phyloP scores from a whole-genome alignment of 352 stramenopile genomes.

The Phytophthora syringae region DNA sequence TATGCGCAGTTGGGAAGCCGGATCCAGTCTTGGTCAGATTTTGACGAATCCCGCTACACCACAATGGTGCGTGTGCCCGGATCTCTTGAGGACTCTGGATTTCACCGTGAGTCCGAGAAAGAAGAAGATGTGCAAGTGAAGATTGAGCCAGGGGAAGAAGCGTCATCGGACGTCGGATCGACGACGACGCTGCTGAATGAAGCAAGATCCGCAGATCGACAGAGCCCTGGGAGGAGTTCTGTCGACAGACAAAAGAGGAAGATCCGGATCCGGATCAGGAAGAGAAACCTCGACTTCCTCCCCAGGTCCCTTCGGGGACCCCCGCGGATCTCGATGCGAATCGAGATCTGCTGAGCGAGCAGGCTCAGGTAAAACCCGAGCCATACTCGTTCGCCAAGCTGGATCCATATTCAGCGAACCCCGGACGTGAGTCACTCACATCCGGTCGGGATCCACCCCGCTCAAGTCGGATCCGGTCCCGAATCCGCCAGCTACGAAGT shows the following conservation, averaged over 20 bases:
- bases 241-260: not conserved
- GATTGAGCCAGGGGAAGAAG: conserved; percentile 3
- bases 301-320: too few species aligned
- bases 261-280: conserved; percentile 12
- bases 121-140: conserved; percentile 11
- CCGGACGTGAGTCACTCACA: not conserved
- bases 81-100: too few species aligned
- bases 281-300: conserved; percentile 17
- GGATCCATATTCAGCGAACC: too few species aligned
- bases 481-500: not conserved
- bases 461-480: not conserved
- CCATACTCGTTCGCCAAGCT: not conserved
- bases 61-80: conserved; percentile 10
- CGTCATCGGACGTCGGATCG: conserved; percentile 9
- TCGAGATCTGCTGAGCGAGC: not conserved
- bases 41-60: too few species aligned
- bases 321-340: conserved; percentile 2
- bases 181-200: conserved; percentile 16
- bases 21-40: too few species aligned
- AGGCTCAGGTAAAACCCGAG: not conserved
- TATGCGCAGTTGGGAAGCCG: too few species aligned
- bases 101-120: conserved; percentile 10
- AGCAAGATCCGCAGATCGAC: conserved; percentile 6
- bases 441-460: not conserved
- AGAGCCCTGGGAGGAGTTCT: conserved; percentile 9